phyloP scores from a whole-genome alignment of 257 asterid genomes.

The Forsythia suspensa region DNA sequence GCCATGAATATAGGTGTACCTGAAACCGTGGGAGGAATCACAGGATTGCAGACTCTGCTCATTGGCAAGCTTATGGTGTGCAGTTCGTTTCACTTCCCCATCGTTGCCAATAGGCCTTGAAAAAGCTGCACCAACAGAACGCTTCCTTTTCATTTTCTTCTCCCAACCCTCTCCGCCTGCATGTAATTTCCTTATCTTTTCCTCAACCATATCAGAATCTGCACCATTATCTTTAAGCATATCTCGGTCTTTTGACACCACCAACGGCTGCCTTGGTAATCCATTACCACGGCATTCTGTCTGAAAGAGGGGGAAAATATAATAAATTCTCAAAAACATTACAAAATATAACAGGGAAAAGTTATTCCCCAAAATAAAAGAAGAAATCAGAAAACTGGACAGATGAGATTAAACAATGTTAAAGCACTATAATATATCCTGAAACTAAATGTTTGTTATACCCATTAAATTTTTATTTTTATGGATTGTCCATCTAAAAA shows the following conservation, averaged over 20 bases:
- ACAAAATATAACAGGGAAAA: constrained; percentile 7
- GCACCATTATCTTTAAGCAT: constrained; percentile 52
- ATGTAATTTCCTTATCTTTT: constrained; percentile 78
- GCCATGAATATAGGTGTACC: constrained; percentile 38
- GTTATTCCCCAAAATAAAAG: neutral
- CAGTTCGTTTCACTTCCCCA: constrained; percentile 64
- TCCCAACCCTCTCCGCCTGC: constrained; percentile 97
- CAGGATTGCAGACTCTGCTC: constrained; percentile 67
- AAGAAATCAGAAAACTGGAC: constrained; percentile 8
- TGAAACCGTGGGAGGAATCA: constrained; percentile 63
- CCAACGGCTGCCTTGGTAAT: constrained; percentile 57
- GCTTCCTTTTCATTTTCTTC: constrained; percentile 92
- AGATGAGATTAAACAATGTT: neutral
- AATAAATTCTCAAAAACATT: constrained; percentile 3
- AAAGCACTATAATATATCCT: constrained; percentile 1
- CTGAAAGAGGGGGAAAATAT: constrained; percentile 41
- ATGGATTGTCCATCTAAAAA: constrained; percentile 6
- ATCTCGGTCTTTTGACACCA: constrained; percentile 72
- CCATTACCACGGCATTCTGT: constrained; percentile 71
- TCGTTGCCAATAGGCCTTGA: constrained; percentile 73
- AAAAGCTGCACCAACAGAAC: constrained; percentile 80
- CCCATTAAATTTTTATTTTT: constrained; percentile 5
- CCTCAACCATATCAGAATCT: constrained; percentile 71
- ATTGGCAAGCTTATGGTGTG: constrained; percentile 61
- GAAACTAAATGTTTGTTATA: neutral